Percentiles rank a stretch among this genome's conserved stretches.
Evolutionary conservation across 768 basidiomycete genomes (phyloP).

Genomic region (Lactifluus echinatus): DNA sequence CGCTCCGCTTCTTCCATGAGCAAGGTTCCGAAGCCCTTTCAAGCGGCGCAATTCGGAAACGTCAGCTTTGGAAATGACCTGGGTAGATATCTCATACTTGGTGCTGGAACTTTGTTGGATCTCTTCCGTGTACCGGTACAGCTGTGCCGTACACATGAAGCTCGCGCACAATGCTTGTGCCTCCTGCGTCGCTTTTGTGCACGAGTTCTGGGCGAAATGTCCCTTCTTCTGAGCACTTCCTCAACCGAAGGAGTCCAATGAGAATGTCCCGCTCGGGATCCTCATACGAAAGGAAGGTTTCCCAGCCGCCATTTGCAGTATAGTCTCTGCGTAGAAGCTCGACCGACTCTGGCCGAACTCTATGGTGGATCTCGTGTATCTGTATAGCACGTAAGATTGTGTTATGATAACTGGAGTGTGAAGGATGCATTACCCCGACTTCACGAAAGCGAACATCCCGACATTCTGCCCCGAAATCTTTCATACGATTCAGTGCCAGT

Average conservation of each 20-base stretch:
- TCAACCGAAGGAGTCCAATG: constrained; percentile 81
- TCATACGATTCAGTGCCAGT: constrained; percentile 93
- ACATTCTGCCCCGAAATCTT: constrained; percentile 97
- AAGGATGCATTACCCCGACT: constrained; percentile 68
- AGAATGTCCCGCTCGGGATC: constrained; percentile 97
- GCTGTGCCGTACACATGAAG: constrained; percentile 98
- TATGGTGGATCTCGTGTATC: constrained; percentile 99
- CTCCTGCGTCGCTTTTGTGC: constrained; percentile 50
- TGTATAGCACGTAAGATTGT: constrained; percentile 26
- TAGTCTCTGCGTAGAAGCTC: constrained; percentile 95
- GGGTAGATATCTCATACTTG: constrained; percentile 38
- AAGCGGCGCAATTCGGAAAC: neutral
- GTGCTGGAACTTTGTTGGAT: constrained; percentile 98
- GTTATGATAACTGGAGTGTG: neutral
- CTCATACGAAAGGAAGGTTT: constrained; percentile 98
- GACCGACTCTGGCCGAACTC: constrained; percentile 90
- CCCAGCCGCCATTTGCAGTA: constrained; percentile 97
- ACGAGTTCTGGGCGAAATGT: constrained; percentile 93
- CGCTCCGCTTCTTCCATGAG: constrained; percentile 99
- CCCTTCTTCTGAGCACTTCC: constrained; percentile 95
- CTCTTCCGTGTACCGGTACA: constrained; percentile 92
- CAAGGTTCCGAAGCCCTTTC: constrained; percentile 87
- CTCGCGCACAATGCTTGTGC: constrained; percentile 89
- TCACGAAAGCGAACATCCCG: constrained; percentile 96
- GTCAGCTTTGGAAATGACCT: neutral